These are phyloP conservation scores for Auriscalpium vulgare DNA, from an alignment of 768 basidiomycete genomes.

Conservation along the genomic window DNA sequence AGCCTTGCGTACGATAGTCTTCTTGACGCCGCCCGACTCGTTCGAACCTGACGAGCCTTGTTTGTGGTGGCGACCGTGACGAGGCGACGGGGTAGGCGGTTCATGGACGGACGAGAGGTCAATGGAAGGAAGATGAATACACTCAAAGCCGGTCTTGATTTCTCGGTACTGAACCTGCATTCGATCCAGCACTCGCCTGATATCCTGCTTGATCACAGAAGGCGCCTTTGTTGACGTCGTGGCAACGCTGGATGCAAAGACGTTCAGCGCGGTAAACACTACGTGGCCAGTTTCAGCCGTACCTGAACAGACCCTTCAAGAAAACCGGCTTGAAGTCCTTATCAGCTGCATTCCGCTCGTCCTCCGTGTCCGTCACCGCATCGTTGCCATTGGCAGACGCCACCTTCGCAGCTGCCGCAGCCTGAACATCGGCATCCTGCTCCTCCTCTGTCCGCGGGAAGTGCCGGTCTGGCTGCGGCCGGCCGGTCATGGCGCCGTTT, in stretches of 20 bases:
- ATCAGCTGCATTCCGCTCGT: constrained; percentile 25
- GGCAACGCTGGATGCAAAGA: constrained; percentile 53
- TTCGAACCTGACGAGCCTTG: constrained; percentile 42
- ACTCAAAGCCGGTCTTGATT: constrained; percentile 89
- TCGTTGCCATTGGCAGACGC: constrained; percentile 14
- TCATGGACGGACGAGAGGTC: constrained; percentile 70
- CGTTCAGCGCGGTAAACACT: constrained; percentile 1
- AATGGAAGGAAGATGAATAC: constrained; percentile 91
- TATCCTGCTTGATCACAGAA: constrained; percentile 71
- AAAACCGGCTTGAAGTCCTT: constrained; percentile 91
- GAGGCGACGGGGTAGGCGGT: constrained; percentile 22
- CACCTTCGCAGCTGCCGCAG: constrained; percentile 3
- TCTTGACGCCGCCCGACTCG: constrained; percentile 41
- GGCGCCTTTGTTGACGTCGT: constrained; percentile 92
- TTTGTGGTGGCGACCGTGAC: constrained; percentile 30
- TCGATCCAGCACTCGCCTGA: constrained; percentile 79
- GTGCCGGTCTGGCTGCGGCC: constrained; percentile 31
- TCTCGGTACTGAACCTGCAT: constrained; percentile 95
- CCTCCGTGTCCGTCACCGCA: neutral
- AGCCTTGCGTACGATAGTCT: constrained; percentile 61
- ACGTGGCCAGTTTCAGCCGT: constrained; percentile 1
- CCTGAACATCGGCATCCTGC: constrained; percentile 22
- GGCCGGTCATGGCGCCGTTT: constrained; percentile 28
- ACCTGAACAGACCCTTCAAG: constrained; percentile 94
- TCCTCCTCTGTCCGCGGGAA: constrained; percentile 47